Conservation (phyloP, 768 basidiomycete genomes). For the Pisolithus microcarpus region DNA sequence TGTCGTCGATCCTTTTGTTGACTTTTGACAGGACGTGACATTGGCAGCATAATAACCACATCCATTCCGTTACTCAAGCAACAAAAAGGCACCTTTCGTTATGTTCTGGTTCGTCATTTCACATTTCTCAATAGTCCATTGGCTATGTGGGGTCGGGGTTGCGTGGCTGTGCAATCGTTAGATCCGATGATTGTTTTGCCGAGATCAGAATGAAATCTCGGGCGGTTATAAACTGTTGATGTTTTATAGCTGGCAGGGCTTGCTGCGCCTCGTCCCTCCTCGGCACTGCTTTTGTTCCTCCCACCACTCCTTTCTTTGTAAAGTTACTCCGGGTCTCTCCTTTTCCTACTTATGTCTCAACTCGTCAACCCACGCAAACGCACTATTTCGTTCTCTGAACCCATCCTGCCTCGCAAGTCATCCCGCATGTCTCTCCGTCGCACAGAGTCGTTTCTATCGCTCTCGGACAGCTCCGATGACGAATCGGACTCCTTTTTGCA, state of each 20-base stretch:
- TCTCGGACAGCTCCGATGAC: slow-evolving; percentile 32
- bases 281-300: slow-evolving; percentile 30
- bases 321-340: slow-evolving; percentile 11
- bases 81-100: neutral
- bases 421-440: slow-evolving; percentile 42
- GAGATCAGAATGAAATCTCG: neutral
- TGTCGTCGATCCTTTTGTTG: neutral
- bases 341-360: slow-evolving; percentile 25
- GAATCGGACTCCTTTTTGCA: slow-evolving; percentile 30
- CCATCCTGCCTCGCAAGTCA: slow-evolving; percentile 32
- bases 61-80: neutral
- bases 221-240: neutral
- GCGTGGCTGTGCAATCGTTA: neutral
- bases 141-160: no score
- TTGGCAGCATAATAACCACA: neutral
- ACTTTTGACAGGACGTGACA: neutral
- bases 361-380: slow-evolving; percentile 38
- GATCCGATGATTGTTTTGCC: neutral
- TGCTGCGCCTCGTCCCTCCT: slow-evolving; percentile 2
- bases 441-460: slow-evolving; percentile 46
- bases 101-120: neutral
- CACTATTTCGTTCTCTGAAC: slow-evolving; percentile 44
- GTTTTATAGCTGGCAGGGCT: neutral
- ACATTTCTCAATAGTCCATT: no score
- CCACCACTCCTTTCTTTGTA: slow-evolving; percentile 25